Evolutionary conservation across 352 stramenopile genomes (phyloP), one percentile per base, ranked within the genome.

Genomic region (Phytophthora tubulina): DNA sequence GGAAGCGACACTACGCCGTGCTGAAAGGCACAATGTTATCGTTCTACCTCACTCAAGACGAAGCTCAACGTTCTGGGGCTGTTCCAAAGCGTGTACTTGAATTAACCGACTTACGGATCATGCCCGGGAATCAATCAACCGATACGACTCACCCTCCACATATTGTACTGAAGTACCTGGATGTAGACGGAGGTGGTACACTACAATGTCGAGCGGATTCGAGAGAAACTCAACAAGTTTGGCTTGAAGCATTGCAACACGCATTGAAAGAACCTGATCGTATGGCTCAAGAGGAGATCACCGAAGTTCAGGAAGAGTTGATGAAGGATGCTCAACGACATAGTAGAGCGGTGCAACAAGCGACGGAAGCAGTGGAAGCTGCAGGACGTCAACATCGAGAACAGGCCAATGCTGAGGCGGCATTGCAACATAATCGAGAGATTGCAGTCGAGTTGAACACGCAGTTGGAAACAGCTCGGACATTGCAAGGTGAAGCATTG

Each of bases 11-110:
- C 61, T 95, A 86, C 57, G 90, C 81, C 53, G 88, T 93, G 36
- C 80, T 93, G 3, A 91, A 95, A 60, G 86, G 86, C 57, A 92
- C 84, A 1, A 93, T 95, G 88, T 76, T 95, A 31, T 70, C 81
- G 7, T 86, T 83, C 44, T 93, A 93, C 69, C 66, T 70, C 4
- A 82, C 59, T 17, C 67, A 85, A 32, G 76, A 92, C 46, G 88
- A 94, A 35, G 79, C 72, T 36, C 57, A 79, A 51, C 78, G 81
- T 0, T 67, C 75, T 4, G 70, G 73, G 3, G 65, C 76, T 1
- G 75, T 76, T 3, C 88, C 88, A 0, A 80, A 85, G 21, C 82
- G 85, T 15, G 86, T 95, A 11, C 54, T 92, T 4, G 88, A 93
- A 45, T 69, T 94, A n/a, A 55, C 80, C 1, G 73, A 85, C 4